Evolutionary conservation across 2,329 filamentous ascomycete species (phyloP).

Genomic region (Clarireedia monteithiana): DNA sequence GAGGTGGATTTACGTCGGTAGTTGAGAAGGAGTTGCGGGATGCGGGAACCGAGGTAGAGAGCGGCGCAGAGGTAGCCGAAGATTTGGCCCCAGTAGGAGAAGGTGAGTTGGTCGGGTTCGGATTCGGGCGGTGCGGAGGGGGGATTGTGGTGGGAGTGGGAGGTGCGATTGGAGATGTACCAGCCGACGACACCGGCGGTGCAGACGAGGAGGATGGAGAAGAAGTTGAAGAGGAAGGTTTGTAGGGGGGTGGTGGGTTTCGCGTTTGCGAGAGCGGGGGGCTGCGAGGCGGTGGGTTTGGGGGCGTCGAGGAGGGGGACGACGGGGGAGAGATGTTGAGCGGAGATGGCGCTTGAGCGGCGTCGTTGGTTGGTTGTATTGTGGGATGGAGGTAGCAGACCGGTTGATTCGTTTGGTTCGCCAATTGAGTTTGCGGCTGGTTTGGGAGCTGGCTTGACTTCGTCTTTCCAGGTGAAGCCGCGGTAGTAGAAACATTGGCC

Average conservation of each 20-base stretch:
- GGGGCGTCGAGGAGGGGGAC: conserved; percentile 64
- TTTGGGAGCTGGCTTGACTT: conserved; percentile 38
- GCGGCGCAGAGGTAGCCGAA: conserved; percentile 90
- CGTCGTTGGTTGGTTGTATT: conserved; percentile 39
- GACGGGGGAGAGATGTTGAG: conserved; percentile 67
- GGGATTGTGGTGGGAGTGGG: conserved; percentile 25
- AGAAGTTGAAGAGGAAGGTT: conserved; percentile 62
- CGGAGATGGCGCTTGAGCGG: conserved; percentile 45
- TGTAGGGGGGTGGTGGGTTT: conserved; percentile 46
- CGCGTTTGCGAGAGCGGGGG: conserved; percentile 34
- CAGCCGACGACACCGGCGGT: conserved; percentile 78
- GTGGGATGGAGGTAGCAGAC: conserved; percentile 36
- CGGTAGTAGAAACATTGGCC: conserved; percentile 93
- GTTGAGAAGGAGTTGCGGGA: conserved; percentile 89
- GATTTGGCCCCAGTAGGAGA: conserved; percentile 75
- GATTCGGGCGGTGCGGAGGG: conserved; percentile 32
- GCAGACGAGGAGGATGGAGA: conserved; percentile 74
- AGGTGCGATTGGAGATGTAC: conserved; percentile 55
- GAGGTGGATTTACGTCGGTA: conserved; percentile 89
- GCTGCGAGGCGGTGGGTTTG: conserved; percentile 27
- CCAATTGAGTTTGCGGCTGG: conserved; percentile 18
- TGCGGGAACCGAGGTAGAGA: conserved; percentile 79
- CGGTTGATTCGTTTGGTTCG: conserved; percentile 45
- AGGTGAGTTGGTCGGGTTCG: conserved; percentile 46
- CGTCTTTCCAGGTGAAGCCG: conserved; percentile 63